Evolutionary conservation across 73 alveolate genomes (phyloP).

Genomic region (Paramecium pentaurelia): DNA sequence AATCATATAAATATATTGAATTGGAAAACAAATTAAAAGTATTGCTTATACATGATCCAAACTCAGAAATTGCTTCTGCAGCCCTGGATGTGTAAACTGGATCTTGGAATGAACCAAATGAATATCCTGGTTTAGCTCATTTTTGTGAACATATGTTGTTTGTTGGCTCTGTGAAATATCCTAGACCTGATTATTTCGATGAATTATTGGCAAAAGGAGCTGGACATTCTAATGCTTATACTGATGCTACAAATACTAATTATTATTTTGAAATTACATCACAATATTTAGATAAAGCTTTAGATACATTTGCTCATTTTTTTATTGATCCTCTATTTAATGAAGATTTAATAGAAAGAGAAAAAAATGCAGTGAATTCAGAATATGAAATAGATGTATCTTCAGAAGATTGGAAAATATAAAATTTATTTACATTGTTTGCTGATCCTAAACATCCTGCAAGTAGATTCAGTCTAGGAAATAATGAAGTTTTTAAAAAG

Average conservation of each 20-base stretch:
- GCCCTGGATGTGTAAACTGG: constrained; percentile 76
- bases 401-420: constrained; percentile 43
- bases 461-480: constrained; percentile 33
- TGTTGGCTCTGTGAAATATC: constrained; percentile 55
- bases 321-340: constrained; percentile 59
- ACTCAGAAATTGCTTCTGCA: constrained; percentile 70
- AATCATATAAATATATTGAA: constrained; percentile 39
- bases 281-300: background rate
- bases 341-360: constrained; percentile 33
- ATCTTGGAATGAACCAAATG: constrained; percentile 65
- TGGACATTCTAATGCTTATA: constrained; percentile 51
- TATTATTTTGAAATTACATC: constrained; percentile 53
- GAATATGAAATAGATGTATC: constrained; percentile 43
- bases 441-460: constrained; percentile 41
- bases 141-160: constrained; percentile 72
- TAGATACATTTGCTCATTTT: constrained; percentile 46
- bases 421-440: background rate
- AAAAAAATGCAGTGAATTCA: constrained; percentile 54
- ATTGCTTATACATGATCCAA: constrained; percentile 67
- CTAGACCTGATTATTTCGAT: constrained; percentile 36
- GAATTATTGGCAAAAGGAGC: constrained; percentile 36
- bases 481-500: background rate
- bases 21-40: constrained; percentile 66
- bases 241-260: constrained; percentile 52
- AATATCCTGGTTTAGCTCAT: constrained; percentile 73